Percentiles rank a stretch among this genome's conserved stretches.
phyloP scores from a whole-genome alignment of 1,284 basidiomycete species.

The Ganoderma lucidum region DNA sequence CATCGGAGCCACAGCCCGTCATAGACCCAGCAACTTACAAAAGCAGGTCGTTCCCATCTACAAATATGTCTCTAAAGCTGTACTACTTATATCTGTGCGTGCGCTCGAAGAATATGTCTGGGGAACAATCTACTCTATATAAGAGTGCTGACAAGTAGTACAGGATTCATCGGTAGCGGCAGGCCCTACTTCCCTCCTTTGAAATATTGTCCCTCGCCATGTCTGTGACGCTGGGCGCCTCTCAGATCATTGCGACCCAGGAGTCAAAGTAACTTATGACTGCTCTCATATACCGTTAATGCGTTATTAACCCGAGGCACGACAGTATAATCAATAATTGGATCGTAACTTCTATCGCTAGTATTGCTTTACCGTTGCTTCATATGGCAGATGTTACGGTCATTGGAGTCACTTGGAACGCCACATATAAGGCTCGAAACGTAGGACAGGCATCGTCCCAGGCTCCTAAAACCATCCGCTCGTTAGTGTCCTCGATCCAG shows the following conservation, averaged over 20 bases:
- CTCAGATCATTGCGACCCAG: background rate
- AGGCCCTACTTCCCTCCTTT: background rate
- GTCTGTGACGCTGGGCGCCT: background rate
- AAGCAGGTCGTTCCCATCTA: no score
- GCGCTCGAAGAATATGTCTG: no score
- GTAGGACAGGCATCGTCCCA: background rate
- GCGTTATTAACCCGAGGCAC: background rate
- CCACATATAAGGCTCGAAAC: background rate
- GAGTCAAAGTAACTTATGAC: background rate
- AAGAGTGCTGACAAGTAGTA: no score
- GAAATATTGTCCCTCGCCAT: no score
- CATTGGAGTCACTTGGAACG: background rate
- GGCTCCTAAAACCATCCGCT: no score
- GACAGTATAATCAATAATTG: background rate
- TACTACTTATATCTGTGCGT: no score
- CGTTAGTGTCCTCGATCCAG: no score
- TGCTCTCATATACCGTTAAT: background rate
- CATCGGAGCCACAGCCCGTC: no score
- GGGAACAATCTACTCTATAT: no score
- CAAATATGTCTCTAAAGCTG: no score
- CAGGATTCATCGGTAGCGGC: no score
- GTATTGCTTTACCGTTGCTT: background rate
- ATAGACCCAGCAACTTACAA: no score
- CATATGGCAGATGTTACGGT: background rate
- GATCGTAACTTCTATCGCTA: background rate